Base-by-base conservation (phyloP, 139 green algal genomes). In the Micractinium conductrix region DNA sequence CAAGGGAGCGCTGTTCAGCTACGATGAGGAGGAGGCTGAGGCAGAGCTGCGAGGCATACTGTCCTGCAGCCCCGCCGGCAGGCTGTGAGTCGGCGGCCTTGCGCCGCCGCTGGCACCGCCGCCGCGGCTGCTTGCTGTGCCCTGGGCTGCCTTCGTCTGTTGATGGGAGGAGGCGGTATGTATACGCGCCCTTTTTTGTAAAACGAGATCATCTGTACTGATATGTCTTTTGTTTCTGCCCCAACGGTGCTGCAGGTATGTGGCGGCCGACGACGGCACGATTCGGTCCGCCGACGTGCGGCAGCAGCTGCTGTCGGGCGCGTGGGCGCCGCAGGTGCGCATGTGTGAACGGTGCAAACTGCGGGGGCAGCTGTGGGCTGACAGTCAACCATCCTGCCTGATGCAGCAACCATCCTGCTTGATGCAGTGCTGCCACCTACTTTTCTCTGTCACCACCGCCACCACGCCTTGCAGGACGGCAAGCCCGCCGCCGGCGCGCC, bases 271-370 rank as follows among this genome's bases (percentile, higher is more conserved):
- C 12, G 86, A 88, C 55, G 79, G 86, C 38, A 79, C 3, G 14
- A 70, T 89, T 24, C 68, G 38, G 17, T 26, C n/a, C 1, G 62
- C 55, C 2, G 86, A 90, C 48, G 84, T 90, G 40, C 63, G 86
- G 38, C 74, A 90, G 58, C 72, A 90, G 76, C 75, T 90, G 45
- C 43, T 89, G 43, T 79, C 68, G 6, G 85, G 81, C n/a, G 62
- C 63, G 28, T 80, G 81, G 81, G 58, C 80, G n/a, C n/a, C n/a
- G 30, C 48, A 85, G 80, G 80, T 85, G 69, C 38, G 76, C 58
- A 14, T 37, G 0, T 10, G 35, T 22, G 44, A 0, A 14, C 24
- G 40, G 21, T 50, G 38, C 17, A 19, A 55, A 14, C 35, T n/a
- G 53, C 53, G 10, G 53, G 19, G 53, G 53, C 53, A 62, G 53